Evolutionary conservation across 2,329 filamentous ascomycete genomes (phyloP), one percentile per base, ranked within the genome.

Genomic region (Rhynchosporium agropyri): DNA sequence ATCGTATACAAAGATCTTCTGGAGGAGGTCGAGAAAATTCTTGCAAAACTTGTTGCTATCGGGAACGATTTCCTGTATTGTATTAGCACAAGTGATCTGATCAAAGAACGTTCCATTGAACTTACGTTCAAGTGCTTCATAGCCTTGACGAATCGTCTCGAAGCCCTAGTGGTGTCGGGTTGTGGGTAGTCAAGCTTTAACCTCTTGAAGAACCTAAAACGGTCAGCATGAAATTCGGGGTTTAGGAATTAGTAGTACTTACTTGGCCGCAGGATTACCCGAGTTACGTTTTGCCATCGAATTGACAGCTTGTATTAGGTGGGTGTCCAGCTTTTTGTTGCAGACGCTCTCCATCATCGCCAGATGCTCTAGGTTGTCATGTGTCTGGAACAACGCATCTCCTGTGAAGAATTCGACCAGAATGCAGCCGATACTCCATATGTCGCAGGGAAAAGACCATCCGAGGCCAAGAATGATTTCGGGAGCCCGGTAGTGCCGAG

Each of bases 321-420:
- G 78, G 0, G 76, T 76, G 65, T 89, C 86, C 58, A 89, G 84
- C 56, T 82, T 79, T 28, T 77, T 76, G 57, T 84, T 84, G 60
- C 86, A 84, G 7, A 89, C 87, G 40, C 83, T 84, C 71, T 89
- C 87, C 87, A 90, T 90, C 87, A 90, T 90, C n/a, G 87, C 87
- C 58, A 90, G 76, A 72, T 90, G 87, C 74, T 90, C 87, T 29
- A 89, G 79, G 65, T 90, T 90, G 68, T 90, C 87, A 69, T 90
- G 87, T 1, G 87, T 90, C 72, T 90, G 87, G 74, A 90, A 90
- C 2, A 90, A 76, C 20, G 87, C 87, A 70, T 89, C 87, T 4
- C 87, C 87, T 0, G 87, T 90, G 65, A 86, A 90, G 73, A 90
- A 89, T 67, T 90, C 87, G 15, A 90, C 87, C 13, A 90, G 78